Percentiles rank a stretch among this genome's conserved stretches.
Evolutionary conservation across 768 basidiomycete genomes (phyloP).

Genomic region (Boletus rufocinnamomeus): DNA sequence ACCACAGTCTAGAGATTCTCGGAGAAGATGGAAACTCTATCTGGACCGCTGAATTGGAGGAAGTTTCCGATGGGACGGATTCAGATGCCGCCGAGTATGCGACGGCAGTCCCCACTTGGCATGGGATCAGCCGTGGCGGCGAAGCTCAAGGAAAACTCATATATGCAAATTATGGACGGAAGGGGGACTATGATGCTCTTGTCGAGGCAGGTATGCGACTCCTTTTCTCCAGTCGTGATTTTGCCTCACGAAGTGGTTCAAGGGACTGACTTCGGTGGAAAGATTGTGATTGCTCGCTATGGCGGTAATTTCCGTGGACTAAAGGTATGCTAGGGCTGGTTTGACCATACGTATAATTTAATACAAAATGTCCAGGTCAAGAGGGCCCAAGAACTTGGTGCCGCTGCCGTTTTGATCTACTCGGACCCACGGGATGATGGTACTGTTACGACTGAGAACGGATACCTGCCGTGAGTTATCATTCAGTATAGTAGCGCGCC

Average conservation of each 20-base stretch:
- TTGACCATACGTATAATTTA: conserved; percentile 12
- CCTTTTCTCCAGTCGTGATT: not conserved
- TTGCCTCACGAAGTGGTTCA: conserved; percentile 4
- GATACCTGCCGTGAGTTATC: conserved; percentile 57
- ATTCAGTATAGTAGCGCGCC: not conserved
- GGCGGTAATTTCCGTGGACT: conserved; percentile 85
- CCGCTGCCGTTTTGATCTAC: conserved; percentile 79
- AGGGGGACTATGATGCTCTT: conserved; percentile 65
- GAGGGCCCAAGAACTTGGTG: conserved; percentile 87
- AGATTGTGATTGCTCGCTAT: conserved; percentile 79
- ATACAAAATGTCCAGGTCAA: conserved; percentile 57
- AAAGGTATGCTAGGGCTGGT: conserved; percentile 52
- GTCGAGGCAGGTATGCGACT: conserved; percentile 43
- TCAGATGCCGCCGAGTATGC: conserved; percentile 58
- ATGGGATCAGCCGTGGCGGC: conserved; percentile 68
- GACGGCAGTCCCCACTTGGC: conserved; percentile 64
- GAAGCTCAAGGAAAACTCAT: conserved; percentile 61
- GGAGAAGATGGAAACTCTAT: conserved; percentile 48
- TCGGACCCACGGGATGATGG: conserved; percentile 90
- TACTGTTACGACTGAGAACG: conserved; percentile 72
- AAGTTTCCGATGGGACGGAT: conserved; percentile 66
- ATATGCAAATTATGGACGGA: conserved; percentile 59
- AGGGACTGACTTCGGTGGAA: conserved; percentile 72
- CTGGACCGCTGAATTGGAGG: conserved; percentile 66
- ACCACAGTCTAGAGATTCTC: conserved; percentile 55